Evolutionary conservation across 202 grass and related monocot genomes (phyloP).

Genomic region (Eragrostis tef): DNA sequence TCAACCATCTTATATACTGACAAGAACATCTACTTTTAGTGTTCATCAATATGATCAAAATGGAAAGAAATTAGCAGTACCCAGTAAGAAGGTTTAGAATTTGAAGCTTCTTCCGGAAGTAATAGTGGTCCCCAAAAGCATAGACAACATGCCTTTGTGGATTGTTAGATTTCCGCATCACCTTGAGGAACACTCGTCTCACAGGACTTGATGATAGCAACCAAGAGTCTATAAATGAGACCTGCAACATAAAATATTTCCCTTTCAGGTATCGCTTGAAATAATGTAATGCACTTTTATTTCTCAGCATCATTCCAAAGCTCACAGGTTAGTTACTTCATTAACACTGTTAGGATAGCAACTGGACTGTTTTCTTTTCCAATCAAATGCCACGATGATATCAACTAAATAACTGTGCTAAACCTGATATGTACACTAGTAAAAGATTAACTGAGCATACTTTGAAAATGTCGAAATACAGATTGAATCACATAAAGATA

Average conservation of each 20-base stretch:
- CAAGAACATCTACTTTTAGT: neutral
- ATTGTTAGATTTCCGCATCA: constrained; percentile 67
- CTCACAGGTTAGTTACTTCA: constrained; percentile 5
- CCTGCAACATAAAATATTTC: constrained; percentile 57
- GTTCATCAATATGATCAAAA: constrained; percentile 8
- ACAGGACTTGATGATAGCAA: constrained; percentile 64
- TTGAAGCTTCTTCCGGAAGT: constrained; percentile 79
- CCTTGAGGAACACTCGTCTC: constrained; percentile 64
- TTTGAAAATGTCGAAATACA: neutral
- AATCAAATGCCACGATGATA: neutral
- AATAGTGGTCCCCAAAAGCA: constrained; percentile 83
- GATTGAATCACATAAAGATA: constrained; percentile 3
- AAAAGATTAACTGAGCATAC: neutral
- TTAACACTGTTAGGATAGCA: neutral
- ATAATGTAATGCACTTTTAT: neutral
- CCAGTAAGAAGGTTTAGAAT: constrained; percentile 94
- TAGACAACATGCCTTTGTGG: constrained; percentile 65
- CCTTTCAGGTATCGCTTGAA: constrained; percentile 25
- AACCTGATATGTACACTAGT: neutral
- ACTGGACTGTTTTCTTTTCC: neutral
- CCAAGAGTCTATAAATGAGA: constrained; percentile 86
- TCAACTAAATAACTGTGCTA: neutral
- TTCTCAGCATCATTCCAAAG: constrained; percentile 11
- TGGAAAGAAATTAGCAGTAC: constrained; percentile 50
- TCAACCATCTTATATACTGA: constrained; percentile 24